Base-by-base conservation (phyloP, 2,329 filamentous ascomycete genomes). In the Monosporascus ibericus region DNA sequence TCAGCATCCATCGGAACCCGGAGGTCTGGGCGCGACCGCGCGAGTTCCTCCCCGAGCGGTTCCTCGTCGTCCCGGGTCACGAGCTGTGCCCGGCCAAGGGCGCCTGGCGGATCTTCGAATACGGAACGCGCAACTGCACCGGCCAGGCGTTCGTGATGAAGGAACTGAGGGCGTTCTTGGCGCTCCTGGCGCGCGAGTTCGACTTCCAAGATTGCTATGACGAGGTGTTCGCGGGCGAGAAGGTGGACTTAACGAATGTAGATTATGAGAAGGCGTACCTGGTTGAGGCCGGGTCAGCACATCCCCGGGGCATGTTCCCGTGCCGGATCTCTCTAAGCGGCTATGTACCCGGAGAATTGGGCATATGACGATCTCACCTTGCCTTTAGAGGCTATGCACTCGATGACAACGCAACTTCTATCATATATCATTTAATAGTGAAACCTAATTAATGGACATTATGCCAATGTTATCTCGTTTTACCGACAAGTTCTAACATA, bases 41-140 rank as follows among this genome's bases (percentile, higher is more conserved):
- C n/a, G 64, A 68, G 14, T 81, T 78, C 59, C 53, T 78, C 3
- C 78, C 72, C 0, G 76, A 79, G 44, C 73, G 78, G 6, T 81
- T 69, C 64, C 63, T 75, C 37, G 65, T 65, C 5, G 64, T 59
- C 9, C 64, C 64, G 0, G 67, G 60, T 17, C 60, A 73, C 58
- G 63, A 63, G 56, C 64, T 65, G 38, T 62, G 67, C 51, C 65
- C 66, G 36, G 55, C 63, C 47, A 72, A 75, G 48, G 72, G 74
- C 42, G 80, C 79, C 1, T 84, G 73, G 71, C 72, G 79, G 8
- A 71, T 77, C 0, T 85, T 85, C 61, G 77, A 79, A 57, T 70
- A 74, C 51, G 81, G 81, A 0, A 70, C 74, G 2, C 65, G 81
- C 14, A 77, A 76, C 49, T 85, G 81, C 58, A 75, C 82, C 9